phyloP scores from a whole-genome alignment of 2,329 filamentous ascomycete species.

The Phoma sp. region DNA sequence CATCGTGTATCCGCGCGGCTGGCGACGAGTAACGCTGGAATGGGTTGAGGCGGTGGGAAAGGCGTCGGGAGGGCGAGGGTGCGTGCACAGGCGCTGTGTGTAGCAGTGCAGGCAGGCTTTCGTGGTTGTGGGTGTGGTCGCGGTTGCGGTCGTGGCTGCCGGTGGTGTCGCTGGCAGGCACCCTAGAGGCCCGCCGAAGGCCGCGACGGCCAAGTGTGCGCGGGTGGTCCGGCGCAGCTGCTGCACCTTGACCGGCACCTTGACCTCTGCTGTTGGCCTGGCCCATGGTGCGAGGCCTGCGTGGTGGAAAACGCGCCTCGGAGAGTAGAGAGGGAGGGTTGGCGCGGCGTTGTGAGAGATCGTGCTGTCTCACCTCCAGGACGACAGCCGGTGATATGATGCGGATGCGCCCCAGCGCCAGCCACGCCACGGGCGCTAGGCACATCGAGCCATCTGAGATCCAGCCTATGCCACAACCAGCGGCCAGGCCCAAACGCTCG shows the following conservation, averaged over 20 bases:
- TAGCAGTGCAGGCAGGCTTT: background rate
- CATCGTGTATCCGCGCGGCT: slow-evolving; percentile 17
- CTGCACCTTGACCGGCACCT: slow-evolving; percentile 4
- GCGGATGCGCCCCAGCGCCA: background rate
- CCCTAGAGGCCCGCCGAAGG: slow-evolving; percentile 43
- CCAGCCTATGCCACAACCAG: background rate
- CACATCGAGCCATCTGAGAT: background rate
- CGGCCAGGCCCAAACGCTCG: background rate
- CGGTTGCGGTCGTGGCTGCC: slow-evolving; percentile 9
- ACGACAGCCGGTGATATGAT: slow-evolving; percentile 2
- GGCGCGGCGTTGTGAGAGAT: slow-evolving; percentile 10
- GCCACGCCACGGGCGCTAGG: slow-evolving; percentile 9
- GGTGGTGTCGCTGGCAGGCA: background rate
- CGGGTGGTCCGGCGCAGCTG: background rate
- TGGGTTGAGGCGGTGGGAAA: slow-evolving; percentile 35
- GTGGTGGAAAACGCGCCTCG: slow-evolving; percentile 29
- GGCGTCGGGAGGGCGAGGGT: slow-evolving; percentile 27
- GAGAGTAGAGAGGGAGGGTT: background rate
- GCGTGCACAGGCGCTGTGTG: background rate
- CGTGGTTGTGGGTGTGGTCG: slow-evolving; percentile 20
- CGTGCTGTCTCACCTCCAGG: slow-evolving; percentile 7
- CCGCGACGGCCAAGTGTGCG: slow-evolving; percentile 33
- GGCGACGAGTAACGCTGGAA: slow-evolving; percentile 41
- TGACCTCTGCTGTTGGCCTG: slow-evolving; percentile 42
- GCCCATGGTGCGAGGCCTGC: slow-evolving; percentile 43